phyloP scores from a whole-genome alignment of 2,329 filamentous ascomycete species.

The Grosmannia huntii region DNA sequence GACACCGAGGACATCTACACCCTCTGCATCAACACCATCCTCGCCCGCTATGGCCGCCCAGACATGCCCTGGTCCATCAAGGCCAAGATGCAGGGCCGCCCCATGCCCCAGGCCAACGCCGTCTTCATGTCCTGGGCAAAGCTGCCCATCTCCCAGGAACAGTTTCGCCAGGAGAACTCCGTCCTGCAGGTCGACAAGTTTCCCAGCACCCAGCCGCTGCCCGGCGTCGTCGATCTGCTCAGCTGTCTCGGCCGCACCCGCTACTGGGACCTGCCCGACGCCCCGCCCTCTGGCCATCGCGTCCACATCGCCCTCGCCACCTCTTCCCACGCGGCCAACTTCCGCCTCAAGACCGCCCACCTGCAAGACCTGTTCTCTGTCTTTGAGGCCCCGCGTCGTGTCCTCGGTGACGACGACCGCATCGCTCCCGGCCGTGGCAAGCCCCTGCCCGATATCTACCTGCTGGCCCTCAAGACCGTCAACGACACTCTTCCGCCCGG shows the following conservation, averaged over 20 bases:
- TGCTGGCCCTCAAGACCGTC: slow-evolving; percentile 72
- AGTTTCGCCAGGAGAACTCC: slow-evolving; percentile 49
- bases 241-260: slow-evolving; percentile 39
- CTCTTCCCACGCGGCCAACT: slow-evolving; percentile 60
- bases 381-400: slow-evolving; percentile 57
- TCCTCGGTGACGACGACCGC: slow-evolving; percentile 75
- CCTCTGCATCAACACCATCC: slow-evolving; percentile 65
- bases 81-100: slow-evolving; percentile 60
- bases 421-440: slow-evolving; percentile 76
- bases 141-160: slow-evolving; percentile 59
- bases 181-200: slow-evolving; percentile 62
- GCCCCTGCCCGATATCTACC: slow-evolving; percentile 87
- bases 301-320: slow-evolving; percentile 82
- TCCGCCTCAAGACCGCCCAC: slow-evolving; percentile 60
- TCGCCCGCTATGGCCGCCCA: slow-evolving; percentile 61
- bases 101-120: slow-evolving; percentile 37
- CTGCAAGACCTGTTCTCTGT: slow-evolving; percentile 45
- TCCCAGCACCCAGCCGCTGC: slow-evolving; percentile 59
- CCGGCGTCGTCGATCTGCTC: slow-evolving; percentile 63
- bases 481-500: slow-evolving; percentile 58
- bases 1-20: slow-evolving; percentile 90
- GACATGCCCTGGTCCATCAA: slow-evolving; percentile 87
- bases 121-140: slow-evolving; percentile 68
- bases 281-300: slow-evolving; percentile 13
- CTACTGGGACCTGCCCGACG: slow-evolving; percentile 28